Base-by-base conservation (phyloP, 352 stramenopile species). In the Pythium aristosporum region DNA sequence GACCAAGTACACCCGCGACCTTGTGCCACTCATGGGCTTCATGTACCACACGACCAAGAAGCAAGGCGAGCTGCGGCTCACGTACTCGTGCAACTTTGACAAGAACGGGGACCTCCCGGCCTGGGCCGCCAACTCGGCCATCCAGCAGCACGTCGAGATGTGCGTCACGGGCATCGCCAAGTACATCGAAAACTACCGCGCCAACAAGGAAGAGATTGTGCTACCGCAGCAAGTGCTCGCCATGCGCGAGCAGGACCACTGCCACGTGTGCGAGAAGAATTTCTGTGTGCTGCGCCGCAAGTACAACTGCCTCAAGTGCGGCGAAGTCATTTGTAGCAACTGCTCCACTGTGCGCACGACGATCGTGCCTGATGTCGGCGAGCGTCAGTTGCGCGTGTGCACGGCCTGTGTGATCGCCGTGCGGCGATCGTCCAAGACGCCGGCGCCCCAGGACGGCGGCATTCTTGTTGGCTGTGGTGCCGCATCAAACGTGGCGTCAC, bases 21-120 rank as follows among this genome's bases (percentile, higher is more conserved):
- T 88, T 42, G 82, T 91, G 50, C 86, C 82, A 42, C 78, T 95
- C 61, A 89, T 93, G 71, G 86, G 84, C 13, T 93, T 92, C 61
- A 91, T 95, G 78, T 95, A 92, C 74, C 80, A 93, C 71, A 91
- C 82, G 50, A 95, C 86, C 48, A 90, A 89, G 64, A 79, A 86
- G 20, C 57, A 68, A 2, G 82, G 79, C n/a, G 84, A 95, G 67
- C 72, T 95, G 25, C 82, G 82, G 42, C 82, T 95, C 77, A 93
- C 84, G 21, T 95, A 95, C 72, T 92, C 84, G 50, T 93, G 86
- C 75, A 92, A 89, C 68, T 89, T 95, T 63, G 83, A 91, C 72
- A 89, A 87, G 58, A 91, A 92, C 52, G 83, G 83, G 21, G 83
- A 94, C 56, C 67, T 94, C 4, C 83, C 85, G 4, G 82, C 83